Base-by-base conservation (phyloP, 352 stramenopile species). In the Phytophthora nicotianae region DNA sequence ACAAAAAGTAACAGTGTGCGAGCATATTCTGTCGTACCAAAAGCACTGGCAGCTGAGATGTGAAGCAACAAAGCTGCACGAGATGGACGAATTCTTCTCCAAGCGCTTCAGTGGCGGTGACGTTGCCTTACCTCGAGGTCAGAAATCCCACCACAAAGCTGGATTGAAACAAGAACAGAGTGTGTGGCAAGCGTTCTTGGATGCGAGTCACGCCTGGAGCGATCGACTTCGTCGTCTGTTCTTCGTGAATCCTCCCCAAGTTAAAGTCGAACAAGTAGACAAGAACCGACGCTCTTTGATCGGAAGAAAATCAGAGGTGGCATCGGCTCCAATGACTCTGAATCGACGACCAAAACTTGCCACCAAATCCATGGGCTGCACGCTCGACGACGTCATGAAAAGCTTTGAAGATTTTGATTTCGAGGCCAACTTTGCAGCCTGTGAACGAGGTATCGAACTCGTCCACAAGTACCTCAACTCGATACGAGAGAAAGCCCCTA, bases 321-420 rank as follows among this genome's bases (percentile, higher is more conserved):
- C 45, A n/a, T 47, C 33, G 4, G 6, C 58, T 35, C 23, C 62
- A 35, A 5, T 45, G 23, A 17, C 47, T 5, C 4, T 52, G 21
- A 19, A 43, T 29, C 52, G 21, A 54, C 59, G 65, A 46, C 21
- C 33, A 7, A 59, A 27, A 14, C 20, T 32, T 19, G 37, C 38
- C 9, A 57, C 37, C n/a, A 76, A 54, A 26, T 63, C 60, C 5
- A 56, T 77, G 46, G 24, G 19, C 9, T 88, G 74, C 29, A 70
- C 75, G 2, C 51, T 90, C 20, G 54, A 74, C 35, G 75, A 74
- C 11, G 58, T 87, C 24, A 41, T 77, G 11, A 21, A 69, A n/a
- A 75, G 58, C 19, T 90, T 88, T 40, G 58, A 75, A n/a, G 72
- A 49, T 11, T 90, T 90, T 49, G 74, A 90, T 27, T 90, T 90